A percentile compares a stretch with the other conserved stretches of the same genome.
phyloP scores from a whole-genome alignment of 306 rosid species.

The Pyrus communis region DNA sequence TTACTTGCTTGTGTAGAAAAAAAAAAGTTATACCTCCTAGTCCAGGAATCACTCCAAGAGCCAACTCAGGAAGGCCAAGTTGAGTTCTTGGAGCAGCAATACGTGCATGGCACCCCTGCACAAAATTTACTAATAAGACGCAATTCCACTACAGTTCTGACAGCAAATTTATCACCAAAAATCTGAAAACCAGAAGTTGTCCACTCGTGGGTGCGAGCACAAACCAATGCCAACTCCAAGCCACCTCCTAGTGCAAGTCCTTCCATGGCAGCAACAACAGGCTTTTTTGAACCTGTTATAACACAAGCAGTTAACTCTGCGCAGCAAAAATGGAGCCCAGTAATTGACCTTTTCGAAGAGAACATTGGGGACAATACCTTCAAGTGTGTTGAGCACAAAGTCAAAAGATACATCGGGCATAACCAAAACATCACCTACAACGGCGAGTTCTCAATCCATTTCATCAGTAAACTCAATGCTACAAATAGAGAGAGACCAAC shows the following conservation, averaged over 20 bases:
- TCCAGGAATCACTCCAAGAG: slow-evolving; percentile 93
- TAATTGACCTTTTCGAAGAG: background rate
- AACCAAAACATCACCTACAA: slow-evolving; percentile 57
- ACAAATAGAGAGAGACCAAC: background rate
- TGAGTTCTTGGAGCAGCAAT: slow-evolving; percentile 77
- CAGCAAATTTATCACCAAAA: background rate
- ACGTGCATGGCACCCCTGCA: slow-evolving; percentile 93
- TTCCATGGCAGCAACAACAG: slow-evolving; percentile 82
- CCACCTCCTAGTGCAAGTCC: slow-evolving; percentile 99
- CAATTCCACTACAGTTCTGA: background rate
- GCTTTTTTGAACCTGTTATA: slow-evolving; percentile 74
- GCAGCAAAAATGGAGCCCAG: background rate
- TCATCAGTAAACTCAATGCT: background rate
- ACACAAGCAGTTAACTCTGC: background rate
- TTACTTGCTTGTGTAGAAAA: slow-evolving; percentile 5
- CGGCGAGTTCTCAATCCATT: background rate
- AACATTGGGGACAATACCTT: slow-evolving; percentile 44
- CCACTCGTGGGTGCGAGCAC: slow-evolving; percentile 21
- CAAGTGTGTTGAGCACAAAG: slow-evolving; percentile 64
- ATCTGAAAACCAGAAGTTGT: background rate
- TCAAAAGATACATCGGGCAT: slow-evolving; percentile 85
- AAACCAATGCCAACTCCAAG: slow-evolving; percentile 87
- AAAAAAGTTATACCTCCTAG: slow-evolving; percentile 67
- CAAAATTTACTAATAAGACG: slow-evolving; percentile 1
- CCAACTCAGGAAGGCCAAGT: slow-evolving; percentile 88